Percentiles rank a stretch among this genome's conserved stretches.
phyloP scores from a whole-genome alignment of 2,329 filamentous ascomycete genomes.

The Neoscytalidium dimidiatum region DNA sequence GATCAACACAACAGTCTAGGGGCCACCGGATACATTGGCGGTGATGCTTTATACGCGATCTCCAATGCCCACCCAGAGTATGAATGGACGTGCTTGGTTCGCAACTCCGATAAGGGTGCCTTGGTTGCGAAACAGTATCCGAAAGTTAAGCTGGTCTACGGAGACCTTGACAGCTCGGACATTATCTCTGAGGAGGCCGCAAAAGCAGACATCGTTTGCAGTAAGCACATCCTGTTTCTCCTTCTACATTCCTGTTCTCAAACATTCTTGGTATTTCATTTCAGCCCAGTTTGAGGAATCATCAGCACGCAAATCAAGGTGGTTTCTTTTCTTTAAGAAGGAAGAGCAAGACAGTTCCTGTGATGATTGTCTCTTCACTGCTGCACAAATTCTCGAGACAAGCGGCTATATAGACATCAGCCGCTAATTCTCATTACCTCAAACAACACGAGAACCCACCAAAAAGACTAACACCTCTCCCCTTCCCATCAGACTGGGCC shows the following conservation, averaged over 20 bases:
- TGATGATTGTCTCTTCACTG: too few species aligned
- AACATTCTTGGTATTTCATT: too few species aligned
- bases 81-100: slow-evolving; percentile 51
- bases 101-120: slow-evolving; percentile 51
- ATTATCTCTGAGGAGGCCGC: slow-evolving; percentile 48
- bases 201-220: slow-evolving; percentile 51
- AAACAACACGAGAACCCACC: background rate
- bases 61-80: slow-evolving; percentile 51
- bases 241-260: background rate
- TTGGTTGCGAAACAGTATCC: slow-evolving; percentile 49
- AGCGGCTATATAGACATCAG: too few species aligned
- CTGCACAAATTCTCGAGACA: too few species aligned
- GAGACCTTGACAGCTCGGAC: slow-evolving; percentile 48
- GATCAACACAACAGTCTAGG: slow-evolving; percentile 25
- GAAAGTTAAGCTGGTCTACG: slow-evolving; percentile 53
- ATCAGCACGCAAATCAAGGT: too few species aligned
- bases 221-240: background rate
- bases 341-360: too few species aligned
- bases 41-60: slow-evolving; percentile 47
- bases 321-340: too few species aligned
- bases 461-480: background rate
- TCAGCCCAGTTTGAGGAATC: too few species aligned
- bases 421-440: too few species aligned
- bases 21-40: slow-evolving; percentile 34
- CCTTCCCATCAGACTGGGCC: slow-evolving; percentile 26